Evolutionary conservation across 257 asterid species (phyloP).

Genomic region (Gentiana macrophylla): DNA sequence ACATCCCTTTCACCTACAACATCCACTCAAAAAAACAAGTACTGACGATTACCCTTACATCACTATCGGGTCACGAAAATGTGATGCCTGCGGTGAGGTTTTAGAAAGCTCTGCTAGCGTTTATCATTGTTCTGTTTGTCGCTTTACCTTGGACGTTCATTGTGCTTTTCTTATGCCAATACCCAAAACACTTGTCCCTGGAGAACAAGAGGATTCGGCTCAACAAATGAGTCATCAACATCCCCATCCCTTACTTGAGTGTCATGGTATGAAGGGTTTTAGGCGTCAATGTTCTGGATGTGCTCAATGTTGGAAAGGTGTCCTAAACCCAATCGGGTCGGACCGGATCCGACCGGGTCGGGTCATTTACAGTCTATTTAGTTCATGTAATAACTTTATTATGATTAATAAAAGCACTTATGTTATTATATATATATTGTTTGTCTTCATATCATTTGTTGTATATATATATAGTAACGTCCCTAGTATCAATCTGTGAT

Average conservation of each 20-base stretch:
- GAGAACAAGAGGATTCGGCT: no score
- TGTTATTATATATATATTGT: no score
- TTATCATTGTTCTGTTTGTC: neutral
- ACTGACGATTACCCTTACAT: no score
- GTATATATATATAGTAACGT: no score
- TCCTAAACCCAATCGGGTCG: no score
- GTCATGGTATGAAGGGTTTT: neutral
- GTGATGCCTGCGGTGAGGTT: neutral
- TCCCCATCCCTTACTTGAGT: conserved; percentile 4
- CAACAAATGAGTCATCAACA: neutral
- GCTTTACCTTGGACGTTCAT: neutral
- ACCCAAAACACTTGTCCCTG: neutral
- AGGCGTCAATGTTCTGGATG: neutral
- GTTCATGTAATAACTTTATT: no score
- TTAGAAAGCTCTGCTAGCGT: neutral
- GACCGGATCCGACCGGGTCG: no score
- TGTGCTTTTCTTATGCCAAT: neutral
- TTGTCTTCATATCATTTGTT: no score
- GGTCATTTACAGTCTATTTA: no score
- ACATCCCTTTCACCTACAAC: conserved; percentile 4
- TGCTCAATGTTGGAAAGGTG: no score
- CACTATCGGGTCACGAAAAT: neutral
- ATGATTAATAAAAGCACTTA: no score
- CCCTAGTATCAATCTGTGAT: no score
- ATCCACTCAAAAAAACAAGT: conserved; percentile 1